A percentile compares a stretch with the other conserved stretches of the same genome.
These are phyloP conservation scores for Nothophytophthora sp. DNA, from an alignment of 352 stramenopile species.

Conservation along the genomic window DNA sequence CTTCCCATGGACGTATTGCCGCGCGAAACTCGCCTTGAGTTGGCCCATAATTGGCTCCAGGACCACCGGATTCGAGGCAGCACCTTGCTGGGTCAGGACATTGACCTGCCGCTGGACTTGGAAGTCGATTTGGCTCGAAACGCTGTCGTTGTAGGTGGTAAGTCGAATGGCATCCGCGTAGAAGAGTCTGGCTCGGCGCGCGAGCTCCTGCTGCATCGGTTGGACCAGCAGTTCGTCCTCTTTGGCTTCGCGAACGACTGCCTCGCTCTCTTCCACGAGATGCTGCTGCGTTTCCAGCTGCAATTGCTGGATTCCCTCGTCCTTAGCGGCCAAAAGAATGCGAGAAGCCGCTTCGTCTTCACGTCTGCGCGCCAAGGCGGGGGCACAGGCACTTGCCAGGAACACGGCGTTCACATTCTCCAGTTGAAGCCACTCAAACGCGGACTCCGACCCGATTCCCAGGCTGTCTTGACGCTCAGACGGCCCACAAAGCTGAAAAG, in stretches of 20 bases:
- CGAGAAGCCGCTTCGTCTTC: slow-evolving; percentile 38
- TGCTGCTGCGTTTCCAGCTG: slow-evolving; percentile 46
- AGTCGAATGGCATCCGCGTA: slow-evolving; percentile 54
- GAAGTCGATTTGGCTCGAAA: slow-evolving; percentile 71
- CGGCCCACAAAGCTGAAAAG: slow-evolving; percentile 17
- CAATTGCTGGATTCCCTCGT: slow-evolving; percentile 40
- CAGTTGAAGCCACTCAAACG: slow-evolving; percentile 44
- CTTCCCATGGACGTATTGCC: slow-evolving; percentile 55
- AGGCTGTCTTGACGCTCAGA: too few relatives aligned
- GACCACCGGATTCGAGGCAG: background rate
- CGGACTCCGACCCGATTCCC: too few relatives aligned
- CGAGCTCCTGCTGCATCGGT: slow-evolving; percentile 39
- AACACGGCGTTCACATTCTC: slow-evolving; percentile 55
- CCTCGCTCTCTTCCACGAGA: slow-evolving; percentile 31
- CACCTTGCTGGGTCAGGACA: slow-evolving; percentile 18
- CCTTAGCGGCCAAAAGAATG: slow-evolving; percentile 29
- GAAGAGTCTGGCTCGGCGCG: slow-evolving; percentile 39
- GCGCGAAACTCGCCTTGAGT: slow-evolving; percentile 55
- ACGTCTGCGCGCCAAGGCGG: slow-evolving; percentile 29
- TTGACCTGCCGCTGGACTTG: slow-evolving; percentile 54
- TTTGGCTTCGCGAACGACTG: slow-evolving; percentile 23
- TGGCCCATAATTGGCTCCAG: slow-evolving; percentile 26
- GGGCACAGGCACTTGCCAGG: slow-evolving; percentile 43
- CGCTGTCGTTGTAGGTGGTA: slow-evolving; percentile 68
- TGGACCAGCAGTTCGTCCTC: slow-evolving; percentile 40